A percentile compares a stretch with the other conserved stretches of the same genome.
These are phyloP conservation scores for Penicillium dipodomyicola DNA, from an alignment of 495 filamentous ascomycete species.

Conservation along the genomic window DNA sequence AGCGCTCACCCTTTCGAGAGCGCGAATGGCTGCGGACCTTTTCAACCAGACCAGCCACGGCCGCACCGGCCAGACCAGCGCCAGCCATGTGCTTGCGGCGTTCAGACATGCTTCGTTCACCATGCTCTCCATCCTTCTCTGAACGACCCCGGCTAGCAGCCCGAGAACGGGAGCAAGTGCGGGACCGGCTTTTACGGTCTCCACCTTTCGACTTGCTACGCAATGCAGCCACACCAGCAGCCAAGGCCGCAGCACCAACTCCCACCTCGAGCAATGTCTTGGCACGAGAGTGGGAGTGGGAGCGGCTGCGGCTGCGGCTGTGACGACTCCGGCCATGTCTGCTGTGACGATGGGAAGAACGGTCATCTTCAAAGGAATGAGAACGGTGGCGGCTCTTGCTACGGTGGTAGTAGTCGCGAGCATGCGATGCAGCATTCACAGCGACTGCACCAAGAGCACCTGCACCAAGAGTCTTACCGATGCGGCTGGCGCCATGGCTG, in stretches of 20 bases:
- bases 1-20: conserved; percentile 48
- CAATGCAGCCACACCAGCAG: conserved; percentile 73
- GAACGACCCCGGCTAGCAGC: conserved; percentile 45
- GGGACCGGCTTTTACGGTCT: conserved; percentile 67
- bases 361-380: conserved; percentile 50
- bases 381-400: conserved; percentile 56
- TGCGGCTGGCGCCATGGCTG: conserved; percentile 56
- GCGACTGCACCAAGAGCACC: conserved; percentile 80
- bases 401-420: conserved; percentile 63
- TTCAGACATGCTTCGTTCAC: conserved; percentile 54
- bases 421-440: conserved; percentile 72
- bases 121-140: conserved; percentile 34
- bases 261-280: conserved; percentile 69
- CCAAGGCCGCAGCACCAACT: conserved; percentile 77
- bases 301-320: conserved; percentile 49
- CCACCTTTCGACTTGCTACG: conserved; percentile 65
- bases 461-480: conserved; percentile 74
- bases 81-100: conserved; percentile 70
- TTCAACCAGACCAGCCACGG: conserved; percentile 72
- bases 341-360: conserved; percentile 36
- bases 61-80: conserved; percentile 75
- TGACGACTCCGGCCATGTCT: conserved; percentile 38
- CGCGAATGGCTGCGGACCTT: conserved; percentile 71
- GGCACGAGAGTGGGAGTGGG: conserved; percentile 54
- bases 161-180: conserved; percentile 45